Base-by-base conservation (phyloP, 257 asterid genomes). In the Dorcoceras hygrometricum region DNA sequence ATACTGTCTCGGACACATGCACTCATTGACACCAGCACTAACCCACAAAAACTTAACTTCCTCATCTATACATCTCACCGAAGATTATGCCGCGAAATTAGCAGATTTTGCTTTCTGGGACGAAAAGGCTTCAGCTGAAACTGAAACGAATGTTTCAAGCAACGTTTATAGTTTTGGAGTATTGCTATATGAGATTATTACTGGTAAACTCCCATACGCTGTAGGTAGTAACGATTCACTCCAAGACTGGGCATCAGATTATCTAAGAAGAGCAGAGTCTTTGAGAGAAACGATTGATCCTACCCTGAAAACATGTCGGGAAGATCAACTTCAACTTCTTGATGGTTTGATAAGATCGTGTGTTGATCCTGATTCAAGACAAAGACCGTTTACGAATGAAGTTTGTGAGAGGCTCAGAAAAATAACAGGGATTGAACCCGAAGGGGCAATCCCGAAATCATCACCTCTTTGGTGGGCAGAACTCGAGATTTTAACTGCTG, bases 391-490 rank as follows among this genome's bases (percentile, higher is more conserved):
- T 5, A 91, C 83, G 87, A 68, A 51, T 8, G 94, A 83, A 70
- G 81, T 82, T 63, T 75, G 85, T 4, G 82, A 48, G 2, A 67
- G 79, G 53, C 46, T 91, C 79, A 87, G 90, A 81, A 86, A 80
- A 76, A 81, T 85, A 61, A 91, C 94, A 2, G 87, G 79, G 23
- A 82, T 91, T 16, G 90, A 74, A 18, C 86, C 89, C 0, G 94
- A 87, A 61, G 94, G 71, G 19, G 98, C 96, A 6, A 71, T 78
- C 57, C 95, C 96, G 9, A 79, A 66, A 75, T 43, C 84, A 3
- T 89, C 95, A 26, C 90, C 91, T 46, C 95, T 89, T 55, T 88
- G 96, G 98, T 89, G 95, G 98, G 94, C 98, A n/a, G 98, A 89
- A 66, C 84, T 91, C 16, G 96, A 91, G 81, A 87, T 88, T 65